A percentile compares a stretch with the other conserved stretches of the same genome.
These are phyloP conservation scores for Verticillium albo-atrum DNA, from an alignment of 2,329 filamentous ascomycete species.

Conservation along the genomic window DNA sequence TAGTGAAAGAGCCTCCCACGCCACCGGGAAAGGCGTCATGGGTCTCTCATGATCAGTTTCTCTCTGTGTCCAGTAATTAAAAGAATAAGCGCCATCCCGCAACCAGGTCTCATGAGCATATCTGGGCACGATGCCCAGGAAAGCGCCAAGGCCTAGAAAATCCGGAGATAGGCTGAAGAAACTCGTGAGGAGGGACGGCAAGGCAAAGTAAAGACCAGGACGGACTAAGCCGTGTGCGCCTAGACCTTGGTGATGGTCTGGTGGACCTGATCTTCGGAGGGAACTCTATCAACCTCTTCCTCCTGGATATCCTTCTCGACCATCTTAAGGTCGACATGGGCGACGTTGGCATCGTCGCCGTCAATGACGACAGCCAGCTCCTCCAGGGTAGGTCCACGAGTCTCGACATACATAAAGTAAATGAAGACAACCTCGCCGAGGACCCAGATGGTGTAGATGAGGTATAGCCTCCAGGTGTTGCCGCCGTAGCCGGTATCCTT, in stretches of 20 bases:
- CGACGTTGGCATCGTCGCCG: slow-evolving; percentile 49
- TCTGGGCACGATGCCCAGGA: too few species aligned
- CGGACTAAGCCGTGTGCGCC: neutral
- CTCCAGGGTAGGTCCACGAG: slow-evolving; percentile 59
- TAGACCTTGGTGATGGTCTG: neutral
- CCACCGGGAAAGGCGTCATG: too few species aligned
- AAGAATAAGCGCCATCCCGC: too few species aligned
- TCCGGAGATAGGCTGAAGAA: too few species aligned
- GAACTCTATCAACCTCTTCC: neutral
- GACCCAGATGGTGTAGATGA: slow-evolving; percentile 9
- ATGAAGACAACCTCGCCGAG: slow-evolving; percentile 21
- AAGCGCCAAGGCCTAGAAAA: too few species aligned
- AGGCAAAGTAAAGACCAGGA: neutral
- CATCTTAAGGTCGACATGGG: slow-evolving; percentile 37
- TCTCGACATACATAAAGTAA: slow-evolving; percentile 55
- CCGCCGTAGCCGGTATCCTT: neutral
- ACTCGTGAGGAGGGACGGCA: too few species aligned
- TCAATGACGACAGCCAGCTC: slow-evolving; percentile 64
- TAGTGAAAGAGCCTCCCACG: too few species aligned
- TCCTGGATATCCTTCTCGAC: slow-evolving; percentile 34
- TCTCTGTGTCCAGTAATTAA: too few species aligned
- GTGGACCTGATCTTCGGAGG: neutral
- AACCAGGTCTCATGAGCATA: too few species aligned
- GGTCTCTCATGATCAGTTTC: too few species aligned
- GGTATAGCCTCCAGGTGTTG: slow-evolving; percentile 8